Conservation (phyloP, 495 filamentous ascomycete genomes). For the Thozetella sp. region DNA sequence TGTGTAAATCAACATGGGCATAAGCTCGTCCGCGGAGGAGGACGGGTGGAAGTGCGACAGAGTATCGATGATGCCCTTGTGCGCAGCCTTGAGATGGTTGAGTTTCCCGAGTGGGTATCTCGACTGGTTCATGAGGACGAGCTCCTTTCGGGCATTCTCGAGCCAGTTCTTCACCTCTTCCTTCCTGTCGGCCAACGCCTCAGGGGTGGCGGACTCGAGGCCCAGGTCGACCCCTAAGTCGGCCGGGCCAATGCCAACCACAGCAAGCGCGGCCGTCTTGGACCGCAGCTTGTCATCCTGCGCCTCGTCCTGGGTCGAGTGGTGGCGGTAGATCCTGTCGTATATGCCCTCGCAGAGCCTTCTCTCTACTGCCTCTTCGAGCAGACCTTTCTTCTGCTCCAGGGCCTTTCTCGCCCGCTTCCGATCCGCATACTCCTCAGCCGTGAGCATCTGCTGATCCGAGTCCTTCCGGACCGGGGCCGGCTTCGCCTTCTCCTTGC, state of each 20-base stretch:
- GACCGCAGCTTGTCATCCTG: slow-evolving; percentile 94
- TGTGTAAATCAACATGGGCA: slow-evolving; percentile 94
- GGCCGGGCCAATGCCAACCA: slow-evolving; percentile 85
- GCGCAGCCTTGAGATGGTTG: slow-evolving; percentile 80
- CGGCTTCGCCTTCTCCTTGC: slow-evolving; percentile 47
- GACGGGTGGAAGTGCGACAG: slow-evolving; percentile 77
- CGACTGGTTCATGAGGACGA: slow-evolving; percentile 84
- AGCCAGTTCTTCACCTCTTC: slow-evolving; percentile 74
- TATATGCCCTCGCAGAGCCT: slow-evolving; percentile 87
- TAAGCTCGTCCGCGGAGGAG: slow-evolving; percentile 94
- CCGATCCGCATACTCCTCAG: slow-evolving; percentile 77
- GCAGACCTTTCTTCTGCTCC: slow-evolving; percentile 69
- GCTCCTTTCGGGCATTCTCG: slow-evolving; percentile 68
- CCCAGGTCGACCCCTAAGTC: slow-evolving; percentile 84
- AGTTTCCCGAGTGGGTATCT: slow-evolving; percentile 91
- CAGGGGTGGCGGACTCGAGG: slow-evolving; percentile 42
- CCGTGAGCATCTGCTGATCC: slow-evolving; percentile 91
- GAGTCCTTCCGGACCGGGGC: slow-evolving; percentile 30
- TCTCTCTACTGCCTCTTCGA: slow-evolving; percentile 93
- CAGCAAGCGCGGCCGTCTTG: slow-evolving; percentile 84
- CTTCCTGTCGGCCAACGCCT: slow-evolving; percentile 61
- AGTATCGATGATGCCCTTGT: slow-evolving; percentile 93
- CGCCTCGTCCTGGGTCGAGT: slow-evolving; percentile 90
- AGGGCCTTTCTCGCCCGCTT: slow-evolving; percentile 76
- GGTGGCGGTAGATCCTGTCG: slow-evolving; percentile 85